Conservation (phyloP, 2,329 filamentous ascomycete genomes). For the Ophiognomonia clavigignenti-juglandacearum region DNA sequence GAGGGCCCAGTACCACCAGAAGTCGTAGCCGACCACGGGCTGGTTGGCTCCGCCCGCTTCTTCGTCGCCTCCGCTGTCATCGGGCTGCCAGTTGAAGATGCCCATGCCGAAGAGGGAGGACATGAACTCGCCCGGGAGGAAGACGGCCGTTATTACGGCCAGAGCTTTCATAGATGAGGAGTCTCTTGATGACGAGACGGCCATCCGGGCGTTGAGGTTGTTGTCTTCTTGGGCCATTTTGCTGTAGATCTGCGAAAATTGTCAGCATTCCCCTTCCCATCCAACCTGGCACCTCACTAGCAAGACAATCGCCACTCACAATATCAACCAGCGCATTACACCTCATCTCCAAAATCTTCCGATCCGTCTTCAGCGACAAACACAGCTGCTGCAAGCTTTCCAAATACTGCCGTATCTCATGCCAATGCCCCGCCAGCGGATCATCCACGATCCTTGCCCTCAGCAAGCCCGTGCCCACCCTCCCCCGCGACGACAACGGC, state of each 20-base stretch:
- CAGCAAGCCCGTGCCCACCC: constrained; percentile 16
- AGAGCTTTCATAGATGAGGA: constrained; percentile 44
- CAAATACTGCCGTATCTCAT: constrained; percentile 42
- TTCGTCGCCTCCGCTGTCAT: constrained; percentile 11
- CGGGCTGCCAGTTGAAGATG: constrained; percentile 42
- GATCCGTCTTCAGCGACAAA: constrained; percentile 39
- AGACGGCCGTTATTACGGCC: constrained; percentile 43
- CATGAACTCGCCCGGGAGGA: constrained; percentile 42
- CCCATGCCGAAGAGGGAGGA: constrained; percentile 41
- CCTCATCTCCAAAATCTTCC: constrained; percentile 40
- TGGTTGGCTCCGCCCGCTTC: constrained; percentile 23
- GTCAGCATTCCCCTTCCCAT: too few species aligned
- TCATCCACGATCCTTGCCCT: constrained; percentile 17
- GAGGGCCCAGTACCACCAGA: constrained; percentile 43
- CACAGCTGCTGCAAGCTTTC: constrained; percentile 39
- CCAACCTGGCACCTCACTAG: too few species aligned
- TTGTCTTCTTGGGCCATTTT: constrained; percentile 47
- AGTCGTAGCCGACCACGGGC: constrained; percentile 33
- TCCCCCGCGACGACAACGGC: constrained; percentile 16
- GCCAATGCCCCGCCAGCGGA: constrained; percentile 35
- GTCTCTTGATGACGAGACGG: constrained; percentile 35
- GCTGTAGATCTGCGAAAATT: constrained; percentile 38
- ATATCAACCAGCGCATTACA: constrained; percentile 44
- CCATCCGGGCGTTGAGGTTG: constrained; percentile 37
- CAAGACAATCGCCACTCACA: constrained; percentile 22